Evolutionary conservation across 2,329 filamentous ascomycete genomes (phyloP), one percentile per base, ranked within the genome.

Genomic region (Cryphonectria parasitica): DNA sequence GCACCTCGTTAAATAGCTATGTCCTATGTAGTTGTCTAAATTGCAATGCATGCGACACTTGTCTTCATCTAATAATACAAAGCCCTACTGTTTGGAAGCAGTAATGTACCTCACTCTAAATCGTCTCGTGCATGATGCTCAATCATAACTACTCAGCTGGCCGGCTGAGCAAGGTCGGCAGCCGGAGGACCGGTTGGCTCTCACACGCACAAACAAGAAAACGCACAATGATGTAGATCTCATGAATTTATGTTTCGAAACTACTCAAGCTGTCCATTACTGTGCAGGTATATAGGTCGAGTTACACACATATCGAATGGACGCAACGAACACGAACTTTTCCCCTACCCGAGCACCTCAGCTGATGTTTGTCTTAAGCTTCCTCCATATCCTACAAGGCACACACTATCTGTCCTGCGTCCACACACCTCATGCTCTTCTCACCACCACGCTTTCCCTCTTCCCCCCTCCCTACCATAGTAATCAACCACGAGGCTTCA

Each of bases 251-350:
- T 45, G 28, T 60, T 71, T 31, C 36, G 34, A n/a, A 69, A 69
- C 56, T 66, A 66, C 63, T 63, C 36, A 43, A 62, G 66, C 63
- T 52, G 25, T 25, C 7, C 34, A 39, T 52, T 19, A 25, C 15
- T 54, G 49, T 41, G 39, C 65, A 60, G 31, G 28, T 63, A 66
- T 54, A 52, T 67, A 67, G 49, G n/a, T 31, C 58, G 39, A 58
- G 36, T 66, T 54, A 69, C 41, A 67, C 45, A 62, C 19, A 64
- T 56, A 71, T 60, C 56, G 41, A 10, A 69, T 31, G 66, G 64
- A 63, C 39, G 41, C 34, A 62, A 31, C 19, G n/a, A 8, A 64
- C 43, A 58, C 58, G 60, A 52, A 64, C 22, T 28, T 58, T 64
- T 64, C 28, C 22, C 28, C 15, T n/a, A 39, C 22, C 56, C 36